These are phyloP conservation scores for Pleurotus cornucopiae DNA, from an alignment of 768 basidiomycete genomes.

Conservation along the genomic window DNA sequence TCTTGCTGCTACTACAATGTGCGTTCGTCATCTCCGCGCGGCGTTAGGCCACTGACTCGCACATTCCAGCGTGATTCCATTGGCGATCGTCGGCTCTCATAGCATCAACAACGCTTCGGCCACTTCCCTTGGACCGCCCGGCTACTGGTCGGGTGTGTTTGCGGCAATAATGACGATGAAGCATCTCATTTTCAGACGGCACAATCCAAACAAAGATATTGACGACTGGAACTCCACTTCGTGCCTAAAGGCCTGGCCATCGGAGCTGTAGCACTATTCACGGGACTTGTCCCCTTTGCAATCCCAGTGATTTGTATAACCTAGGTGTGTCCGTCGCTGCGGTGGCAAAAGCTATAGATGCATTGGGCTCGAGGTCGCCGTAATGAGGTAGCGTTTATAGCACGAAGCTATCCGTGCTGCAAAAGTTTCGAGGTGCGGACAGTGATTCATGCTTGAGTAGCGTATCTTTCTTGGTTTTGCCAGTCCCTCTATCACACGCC, in stretches of 20 bases:
- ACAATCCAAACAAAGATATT: constrained; percentile 46
- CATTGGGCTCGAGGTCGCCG: constrained; percentile 78
- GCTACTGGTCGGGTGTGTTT: constrained; percentile 64
- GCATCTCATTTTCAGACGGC: constrained; percentile 62
- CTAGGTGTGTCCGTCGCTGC: constrained; percentile 76
- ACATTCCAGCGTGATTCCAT: constrained; percentile 51
- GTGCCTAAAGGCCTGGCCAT: constrained; percentile 42
- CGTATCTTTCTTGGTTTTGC: too few relatives aligned
- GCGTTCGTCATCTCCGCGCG: constrained; percentile 18
- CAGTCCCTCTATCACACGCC: too few relatives aligned
- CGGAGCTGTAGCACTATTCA: constrained; percentile 60
- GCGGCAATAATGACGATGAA: constrained; percentile 61
- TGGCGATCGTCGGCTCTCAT: constrained; percentile 73
- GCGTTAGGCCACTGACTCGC: neutral
- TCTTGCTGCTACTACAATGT: constrained; percentile 68
- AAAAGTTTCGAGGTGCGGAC: too few relatives aligned
- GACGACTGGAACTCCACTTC: constrained; percentile 52
- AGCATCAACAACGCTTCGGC: constrained; percentile 65
- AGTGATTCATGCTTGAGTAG: too few relatives aligned
- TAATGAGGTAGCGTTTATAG: constrained; percentile 22
- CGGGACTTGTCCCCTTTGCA: constrained; percentile 48
- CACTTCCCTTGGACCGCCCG: constrained; percentile 72
- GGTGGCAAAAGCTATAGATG: constrained; percentile 63
- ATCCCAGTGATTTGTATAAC: constrained; percentile 66
- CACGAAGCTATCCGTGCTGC: too few relatives aligned